Evolutionary conservation across 768 basidiomycete species (phyloP), one percentile per base, ranked within the genome.

Genomic region (Epithele typhae): DNA sequence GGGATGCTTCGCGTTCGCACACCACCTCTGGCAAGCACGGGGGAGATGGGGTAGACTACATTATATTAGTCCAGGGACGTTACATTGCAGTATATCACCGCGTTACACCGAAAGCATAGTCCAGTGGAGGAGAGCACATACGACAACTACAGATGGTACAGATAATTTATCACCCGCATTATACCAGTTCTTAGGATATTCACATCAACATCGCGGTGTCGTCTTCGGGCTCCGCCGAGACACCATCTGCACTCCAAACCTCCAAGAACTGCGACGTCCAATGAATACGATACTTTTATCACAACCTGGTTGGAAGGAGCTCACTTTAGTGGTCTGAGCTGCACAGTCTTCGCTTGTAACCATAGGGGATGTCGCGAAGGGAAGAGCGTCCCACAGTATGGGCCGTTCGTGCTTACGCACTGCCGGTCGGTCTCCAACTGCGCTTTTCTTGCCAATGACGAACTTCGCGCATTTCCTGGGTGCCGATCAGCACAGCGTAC

Each of bases 391-490:
- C 84, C 91, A 91, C 23, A 77, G 73, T 32, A 92, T 77, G 5
- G 77, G 76, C 33, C 71, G 67, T 2, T 82, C 78, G 54, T 82
- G 70, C 22, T 79, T 78, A 55, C 78, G 81, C 2, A 70, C 63
- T 4, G 83, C 88, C 12, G 87, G 76, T 59, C 83, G 88, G 64
- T 99, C 95, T 1, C 94, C 94, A 3, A 86, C 63, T 0, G 89
- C 81, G 44, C 82, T 90, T 68, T 97, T 97, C 76, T 97, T 98
- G 17, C 87, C 87, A 4, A 82, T 65, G 4, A 82, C 76, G 60
- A 88, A 96, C 65, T 93, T 97, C 37, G 76, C 73, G 54, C 92
- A 92, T 87, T 96, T 98, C 36, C 93, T 96, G 47, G 18, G 18
- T 45, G 25, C 39, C 42, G 34, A 46, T 43, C 7, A 25, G 30